These are phyloP conservation scores for Clonostachys byssicola DNA, from an alignment of 2,329 filamentous ascomycete species.

Conservation along the genomic window DNA sequence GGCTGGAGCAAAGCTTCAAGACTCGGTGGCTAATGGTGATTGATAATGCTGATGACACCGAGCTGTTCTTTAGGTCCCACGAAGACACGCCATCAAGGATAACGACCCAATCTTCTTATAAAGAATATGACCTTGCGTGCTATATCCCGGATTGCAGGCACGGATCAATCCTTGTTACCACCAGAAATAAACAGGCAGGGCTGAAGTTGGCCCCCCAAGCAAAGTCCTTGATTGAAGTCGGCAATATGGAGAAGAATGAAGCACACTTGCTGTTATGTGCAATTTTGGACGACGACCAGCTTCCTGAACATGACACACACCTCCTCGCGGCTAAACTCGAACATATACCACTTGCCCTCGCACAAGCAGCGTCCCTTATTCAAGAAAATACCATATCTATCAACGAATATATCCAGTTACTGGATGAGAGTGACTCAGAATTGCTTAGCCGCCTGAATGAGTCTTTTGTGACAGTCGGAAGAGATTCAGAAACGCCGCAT, in stretches of 20 bases:
- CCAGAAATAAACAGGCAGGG: too few relatives aligned
- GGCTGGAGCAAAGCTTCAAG: too few relatives aligned
- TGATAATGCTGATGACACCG: too few relatives aligned
- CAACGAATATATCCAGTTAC: not conserved
- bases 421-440: not conserved
- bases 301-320: not conserved
- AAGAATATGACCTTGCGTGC: too few relatives aligned
- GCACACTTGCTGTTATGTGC: not conserved
- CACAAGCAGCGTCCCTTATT: not conserved
- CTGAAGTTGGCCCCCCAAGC: too few relatives aligned
- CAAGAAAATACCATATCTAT: not conserved
- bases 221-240: too few relatives aligned
- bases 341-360: not conserved
- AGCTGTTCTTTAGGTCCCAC: too few relatives aligned
- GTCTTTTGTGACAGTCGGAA: not conserved
- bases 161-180: too few relatives aligned
- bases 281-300: not conserved
- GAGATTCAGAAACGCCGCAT: not conserved
- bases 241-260: not conserved
- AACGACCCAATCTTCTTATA: too few relatives aligned
- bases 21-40: too few relatives aligned
- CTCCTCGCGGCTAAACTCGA: not conserved
- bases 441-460: not conserved
- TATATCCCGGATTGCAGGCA: too few relatives aligned
- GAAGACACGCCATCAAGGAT: too few relatives aligned